A percentile compares a stretch with the other conserved stretches of the same genome.
These are phyloP conservation scores for Penicillium sp. DNA, from an alignment of 2,329 filamentous ascomycete species.

Conservation along the genomic window DNA sequence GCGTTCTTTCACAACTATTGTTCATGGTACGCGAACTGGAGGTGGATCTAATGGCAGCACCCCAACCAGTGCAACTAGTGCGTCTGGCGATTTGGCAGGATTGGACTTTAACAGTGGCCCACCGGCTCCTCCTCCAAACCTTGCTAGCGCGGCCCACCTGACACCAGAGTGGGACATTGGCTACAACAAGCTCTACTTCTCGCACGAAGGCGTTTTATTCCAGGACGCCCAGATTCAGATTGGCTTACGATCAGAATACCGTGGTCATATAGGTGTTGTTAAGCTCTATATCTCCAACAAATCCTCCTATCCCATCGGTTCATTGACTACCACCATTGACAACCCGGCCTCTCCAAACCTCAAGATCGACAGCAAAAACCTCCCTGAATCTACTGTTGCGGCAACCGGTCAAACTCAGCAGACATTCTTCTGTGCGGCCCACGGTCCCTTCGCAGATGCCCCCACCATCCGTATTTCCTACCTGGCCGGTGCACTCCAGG, in stretches of 20 bases:
- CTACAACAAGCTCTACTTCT: constrained; percentile 78
- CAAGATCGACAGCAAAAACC: constrained; percentile 81
- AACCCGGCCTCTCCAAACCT: constrained; percentile 65
- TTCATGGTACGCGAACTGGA: constrained; percentile 42
- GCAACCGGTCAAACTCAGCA: constrained; percentile 81
- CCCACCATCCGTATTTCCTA: constrained; percentile 95
- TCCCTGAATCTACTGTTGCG: constrained; percentile 78
- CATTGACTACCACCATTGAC: constrained; percentile 92
- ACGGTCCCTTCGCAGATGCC: constrained; percentile 74
- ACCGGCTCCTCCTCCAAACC: constrained; percentile 68
- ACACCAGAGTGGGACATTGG: constrained; percentile 94
- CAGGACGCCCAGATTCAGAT: constrained; percentile 94
- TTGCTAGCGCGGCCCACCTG: constrained; percentile 87
- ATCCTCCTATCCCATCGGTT: constrained; percentile 77
- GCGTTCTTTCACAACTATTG: constrained; percentile 71
- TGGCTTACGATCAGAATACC: constrained; percentile 88
- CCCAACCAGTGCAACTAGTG: constrained; percentile 40
- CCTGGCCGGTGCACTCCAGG: constrained; percentile 88
- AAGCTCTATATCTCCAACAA: constrained; percentile 98
- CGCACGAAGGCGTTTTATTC: constrained; percentile 83
- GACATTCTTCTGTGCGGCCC: constrained; percentile 91
- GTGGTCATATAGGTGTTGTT: constrained; percentile 90
- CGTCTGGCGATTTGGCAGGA: constrained; percentile 71
- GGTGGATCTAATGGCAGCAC: constrained; percentile 34
- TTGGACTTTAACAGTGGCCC: constrained; percentile 70